Base-by-base conservation (phyloP, 1,139 yeast genomes). In the Suhomyces coccinellae region DNA sequence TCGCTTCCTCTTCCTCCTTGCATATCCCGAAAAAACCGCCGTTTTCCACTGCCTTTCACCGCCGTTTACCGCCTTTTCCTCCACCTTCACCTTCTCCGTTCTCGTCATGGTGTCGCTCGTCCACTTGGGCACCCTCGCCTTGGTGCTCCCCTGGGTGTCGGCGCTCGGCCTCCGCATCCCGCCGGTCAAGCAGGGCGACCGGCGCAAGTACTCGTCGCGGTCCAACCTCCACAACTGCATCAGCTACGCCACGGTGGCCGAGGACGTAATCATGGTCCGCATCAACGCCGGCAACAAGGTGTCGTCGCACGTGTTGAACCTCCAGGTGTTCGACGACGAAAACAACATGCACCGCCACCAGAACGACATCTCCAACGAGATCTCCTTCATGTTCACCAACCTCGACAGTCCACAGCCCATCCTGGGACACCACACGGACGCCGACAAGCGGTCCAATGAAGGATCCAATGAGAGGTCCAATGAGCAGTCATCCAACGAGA, bases 241-340 rank as follows among this genome's bases (percentile, higher is more conserved):
- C n/a, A 62, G 68, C 35, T 73, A 74, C 52, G 55, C 59, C n/a
- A 69, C 75, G 6, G 61, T 63, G 34, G 56, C 61, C 32, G 66
- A 72, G 49, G 79, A 74, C 44, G 61, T 72, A 22, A 54, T 73
- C 24, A 57, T 71, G 61, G 65, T 72, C 20, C 58, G 57, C 29
- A 54, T 73, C 30, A 52, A 60, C 14, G 48, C 63, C 38, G 76
- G 75, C 24, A 68, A 63, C 30, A 58, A 52, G 20, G 40, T 64
- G 5, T 54, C 62, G 6, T 63, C 72, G n/a, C 79, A 74, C 48
- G 44, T 45, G 24, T 61, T 74, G 46, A 68, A 71, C 49, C 54
- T 74, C 38, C 59, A 61, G 40, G 65, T 74, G 5, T 63, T 73
- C 47, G 79, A 74, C 49, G 65, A 66, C 26, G 69, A 66, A 20